phyloP scores from a whole-genome alignment of 306 rosid species.

The Cucurbita argyrosperma region DNA sequence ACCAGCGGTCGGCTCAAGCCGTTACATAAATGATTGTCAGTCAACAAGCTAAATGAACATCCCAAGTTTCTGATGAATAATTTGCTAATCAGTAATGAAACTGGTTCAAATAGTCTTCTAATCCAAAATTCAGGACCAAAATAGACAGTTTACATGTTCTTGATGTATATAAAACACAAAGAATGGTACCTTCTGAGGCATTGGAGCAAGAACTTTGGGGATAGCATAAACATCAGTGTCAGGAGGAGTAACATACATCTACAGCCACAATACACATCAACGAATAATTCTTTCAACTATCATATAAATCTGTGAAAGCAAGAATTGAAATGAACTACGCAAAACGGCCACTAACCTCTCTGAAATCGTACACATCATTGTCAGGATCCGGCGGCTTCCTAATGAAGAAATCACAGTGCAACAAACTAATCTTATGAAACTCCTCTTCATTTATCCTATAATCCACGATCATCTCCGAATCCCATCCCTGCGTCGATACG shows the following conservation, averaged over 20 bases:
- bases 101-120: not conserved
- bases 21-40: not conserved
- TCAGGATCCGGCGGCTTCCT: conserved; percentile 86
- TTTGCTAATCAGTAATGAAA: not conserved
- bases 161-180: not conserved
- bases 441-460: conserved; percentile 80
- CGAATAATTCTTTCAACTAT: not conserved
- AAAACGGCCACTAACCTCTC: conserved; percentile 39
- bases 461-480: conserved; percentile 63
- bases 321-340: not conserved
- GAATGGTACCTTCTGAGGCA: conserved; percentile 68
- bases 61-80: not conserved
- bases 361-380: conserved; percentile 71
- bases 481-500: conserved; percentile 69
- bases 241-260: conserved; percentile 99
- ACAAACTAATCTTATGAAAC: conserved; percentile 68
- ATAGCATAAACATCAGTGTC: conserved; percentile 85
- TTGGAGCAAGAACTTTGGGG: conserved; percentile 83
- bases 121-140: not conserved
- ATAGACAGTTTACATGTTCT: not conserved
- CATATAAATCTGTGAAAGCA: not conserved
- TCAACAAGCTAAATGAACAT: not conserved
- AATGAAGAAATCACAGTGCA: conserved; percentile 76
- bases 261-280: not conserved
- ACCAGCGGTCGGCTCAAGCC: too few relatives aligned